These are phyloP conservation scores for Orobanche coerulescens DNA, from an alignment of 257 asterid species.

Conservation along the genomic window DNA sequence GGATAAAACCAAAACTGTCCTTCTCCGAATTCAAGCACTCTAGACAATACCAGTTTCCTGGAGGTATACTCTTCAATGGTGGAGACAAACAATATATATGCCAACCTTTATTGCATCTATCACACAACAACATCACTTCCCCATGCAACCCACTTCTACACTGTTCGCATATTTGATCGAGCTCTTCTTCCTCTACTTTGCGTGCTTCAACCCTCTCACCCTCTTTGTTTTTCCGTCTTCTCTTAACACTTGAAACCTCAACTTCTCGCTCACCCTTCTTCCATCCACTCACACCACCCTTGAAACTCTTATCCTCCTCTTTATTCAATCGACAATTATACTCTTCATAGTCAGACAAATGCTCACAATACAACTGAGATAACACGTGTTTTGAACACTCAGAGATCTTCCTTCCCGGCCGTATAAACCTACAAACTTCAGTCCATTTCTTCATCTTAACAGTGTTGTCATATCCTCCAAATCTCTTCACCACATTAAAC, in stretches of 20 bases:
- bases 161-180: slow-evolving; percentile 86
- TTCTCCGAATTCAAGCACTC: slow-evolving; percentile 87
- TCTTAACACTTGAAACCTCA: slow-evolving; percentile 51
- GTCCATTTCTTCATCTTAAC: slow-evolving; percentile 83
- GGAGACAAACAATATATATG: slow-evolving; percentile 90
- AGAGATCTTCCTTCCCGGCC: slow-evolving; percentile 52
- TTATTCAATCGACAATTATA: slow-evolving; percentile 49
- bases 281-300: slow-evolving; percentile 36
- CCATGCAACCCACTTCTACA: slow-evolving; percentile 93
- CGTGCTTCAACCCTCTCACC: slow-evolving; percentile 49
- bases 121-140: slow-evolving; percentile 94
- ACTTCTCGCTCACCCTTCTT: slow-evolving; percentile 35
- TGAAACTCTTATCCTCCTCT: slow-evolving; percentile 35
- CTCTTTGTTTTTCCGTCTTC: slow-evolving; percentile 65
- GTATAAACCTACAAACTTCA: slow-evolving; percentile 67
- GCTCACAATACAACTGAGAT: slow-evolving; percentile 64
- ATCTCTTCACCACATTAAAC: slow-evolving; percentile 81
- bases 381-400: slow-evolving; percentile 86
- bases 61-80: slow-evolving; percentile 67
- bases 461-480: slow-evolving; percentile 75
- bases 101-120: slow-evolving; percentile 96
- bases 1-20: slow-evolving; percentile 87
- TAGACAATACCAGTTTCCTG: slow-evolving; percentile 93
- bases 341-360: slow-evolving; percentile 86
- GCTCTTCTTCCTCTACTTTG: slow-evolving; percentile 38